Base-by-base conservation (phyloP, 2,329 filamentous ascomycete genomes). In the Colletotrichum acutatum region DNA sequence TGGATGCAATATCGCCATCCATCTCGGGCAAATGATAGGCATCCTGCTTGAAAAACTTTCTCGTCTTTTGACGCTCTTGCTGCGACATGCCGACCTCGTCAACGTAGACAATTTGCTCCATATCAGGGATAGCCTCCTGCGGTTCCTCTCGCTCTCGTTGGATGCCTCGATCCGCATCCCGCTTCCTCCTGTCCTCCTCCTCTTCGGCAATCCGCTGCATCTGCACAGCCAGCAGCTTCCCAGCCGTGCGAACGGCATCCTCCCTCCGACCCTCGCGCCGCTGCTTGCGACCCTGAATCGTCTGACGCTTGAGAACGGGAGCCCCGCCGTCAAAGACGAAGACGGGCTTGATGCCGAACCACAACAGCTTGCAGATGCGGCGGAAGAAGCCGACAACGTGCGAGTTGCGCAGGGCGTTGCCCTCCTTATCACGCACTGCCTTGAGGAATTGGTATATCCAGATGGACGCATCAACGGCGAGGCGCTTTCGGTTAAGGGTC, bases 361-460 rank as follows among this genome's bases (percentile, higher is more conserved):
- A 99, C 1, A 99, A 89, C 1, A 99, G 89, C 82, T 99, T 99
- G 89, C 97, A 99, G 81, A 99, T 98, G 74, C 97, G 92, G 64
- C 97, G 94, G 84, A 99, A 99, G 90, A 99, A 99, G 52, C 97
- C 97, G 56, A 99, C 94, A 46, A 99, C 91, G 80, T 99, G 97
- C 34, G 94, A 96, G 85, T 98, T 99, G 75, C 95, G 94, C 65
- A 99, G 88, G 1, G 97, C 97, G 80, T 99, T 98, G 66, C 97
- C 97, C 83, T 99, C 97, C 80, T 98, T 98, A 84, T 99, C 97
- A 78, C 97, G 95, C 12, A 99, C 97, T 11, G 97, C 97, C 85
- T 99, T 99, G 78, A 99, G 91, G 80, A 99, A 99, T 81, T 99
- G 97, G 87, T 99, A 99, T 78, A 99, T 98, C 97, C 97, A 99